Evolutionary conservation across 2,329 filamentous ascomycete species (phyloP).

Genomic region (Fusarium sp.): DNA sequence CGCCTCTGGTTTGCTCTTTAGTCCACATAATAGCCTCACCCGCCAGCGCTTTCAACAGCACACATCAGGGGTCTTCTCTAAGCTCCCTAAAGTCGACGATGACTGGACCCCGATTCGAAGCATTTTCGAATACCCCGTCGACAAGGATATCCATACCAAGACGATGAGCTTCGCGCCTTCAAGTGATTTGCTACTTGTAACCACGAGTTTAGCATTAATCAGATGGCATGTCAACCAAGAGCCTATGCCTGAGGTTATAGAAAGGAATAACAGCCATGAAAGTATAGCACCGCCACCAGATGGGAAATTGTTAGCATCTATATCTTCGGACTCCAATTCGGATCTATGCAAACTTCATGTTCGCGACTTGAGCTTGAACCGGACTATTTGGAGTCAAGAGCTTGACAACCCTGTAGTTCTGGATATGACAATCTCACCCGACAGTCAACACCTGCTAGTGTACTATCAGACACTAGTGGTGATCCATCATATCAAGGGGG

Average conservation of each 20-base stretch:
- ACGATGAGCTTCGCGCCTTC: not conserved
- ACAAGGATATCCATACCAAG: too few species aligned
- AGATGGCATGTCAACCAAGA: too few species aligned
- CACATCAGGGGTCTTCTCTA: not conserved
- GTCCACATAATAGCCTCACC: not conserved
- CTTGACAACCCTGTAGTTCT: not conserved
- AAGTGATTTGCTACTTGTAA: not conserved
- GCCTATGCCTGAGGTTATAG: too few species aligned
- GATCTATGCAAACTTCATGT: not conserved
- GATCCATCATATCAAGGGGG: too few species aligned
- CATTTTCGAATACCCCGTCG: rapidly evolving
- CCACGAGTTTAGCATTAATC: not conserved
- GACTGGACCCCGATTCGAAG: not conserved
- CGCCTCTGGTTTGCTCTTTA: not conserved
- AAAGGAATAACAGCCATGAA: too few species aligned
- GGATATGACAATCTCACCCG: not conserved
- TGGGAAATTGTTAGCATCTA: not conserved
- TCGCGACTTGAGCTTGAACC: not conserved
- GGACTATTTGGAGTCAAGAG: not conserved
- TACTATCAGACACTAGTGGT: too few species aligned
- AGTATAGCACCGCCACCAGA: not conserved
- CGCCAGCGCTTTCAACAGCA: rapidly evolving
- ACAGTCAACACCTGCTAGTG: not conserved
- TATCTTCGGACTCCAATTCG: too few species aligned
- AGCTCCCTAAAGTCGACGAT: not conserved